Percentiles rank a stretch among this genome's conserved stretches.
Conservation (phyloP, 768 basidiomycete species). For the Auricularia sp. region DNA sequence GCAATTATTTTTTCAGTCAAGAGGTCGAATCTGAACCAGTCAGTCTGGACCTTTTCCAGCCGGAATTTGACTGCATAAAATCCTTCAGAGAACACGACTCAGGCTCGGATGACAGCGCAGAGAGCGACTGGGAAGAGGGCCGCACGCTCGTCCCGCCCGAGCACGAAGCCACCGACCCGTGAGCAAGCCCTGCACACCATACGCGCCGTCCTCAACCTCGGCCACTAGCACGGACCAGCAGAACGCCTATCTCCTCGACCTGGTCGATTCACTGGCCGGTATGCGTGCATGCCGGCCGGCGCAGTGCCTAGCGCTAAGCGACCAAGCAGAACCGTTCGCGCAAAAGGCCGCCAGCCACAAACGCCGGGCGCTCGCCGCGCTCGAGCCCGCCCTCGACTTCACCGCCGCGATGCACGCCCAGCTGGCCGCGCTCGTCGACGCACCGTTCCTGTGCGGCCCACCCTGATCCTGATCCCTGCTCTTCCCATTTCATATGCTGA, state of each 20-base stretch:
- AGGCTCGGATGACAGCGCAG: background rate
- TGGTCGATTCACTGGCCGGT: background rate
- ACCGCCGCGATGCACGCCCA: background rate
- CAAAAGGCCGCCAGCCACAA: background rate
- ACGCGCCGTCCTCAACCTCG: background rate
- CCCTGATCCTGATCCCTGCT: background rate
- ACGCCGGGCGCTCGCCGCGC: background rate
- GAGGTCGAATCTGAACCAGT: no score
- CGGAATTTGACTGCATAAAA: no score
- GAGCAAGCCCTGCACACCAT: no score
- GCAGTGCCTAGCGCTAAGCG: background rate
- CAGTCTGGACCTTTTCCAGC: no score
- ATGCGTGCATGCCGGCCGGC: background rate
- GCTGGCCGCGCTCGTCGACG: background rate
- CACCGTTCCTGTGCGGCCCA: background rate
- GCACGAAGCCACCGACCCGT: background rate
- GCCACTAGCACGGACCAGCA: background rate
- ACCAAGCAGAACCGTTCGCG: background rate
- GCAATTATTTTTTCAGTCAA: no score
- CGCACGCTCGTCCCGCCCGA: background rate
- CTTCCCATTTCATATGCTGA: no score
- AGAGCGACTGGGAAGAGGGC: background rate
- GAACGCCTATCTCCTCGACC: background rate
- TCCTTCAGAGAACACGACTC: background rate
- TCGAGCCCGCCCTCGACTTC: background rate